Percentiles rank a stretch among this genome's conserved stretches.
Conservation (phyloP, 768 basidiomycete genomes). For the Phanerodontia chrysosporium region DNA sequence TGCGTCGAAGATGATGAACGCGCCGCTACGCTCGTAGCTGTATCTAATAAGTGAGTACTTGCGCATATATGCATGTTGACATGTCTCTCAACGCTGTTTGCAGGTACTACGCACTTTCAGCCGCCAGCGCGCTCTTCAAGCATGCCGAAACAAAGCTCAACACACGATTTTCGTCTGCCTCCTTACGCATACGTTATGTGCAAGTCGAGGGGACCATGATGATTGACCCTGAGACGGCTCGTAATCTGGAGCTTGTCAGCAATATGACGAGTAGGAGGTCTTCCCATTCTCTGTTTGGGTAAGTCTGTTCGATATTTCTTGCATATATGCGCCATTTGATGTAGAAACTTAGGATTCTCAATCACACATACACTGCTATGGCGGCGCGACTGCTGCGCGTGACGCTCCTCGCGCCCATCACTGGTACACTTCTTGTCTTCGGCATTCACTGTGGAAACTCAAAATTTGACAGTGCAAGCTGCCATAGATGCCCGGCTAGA, state of each 20-base stretch:
- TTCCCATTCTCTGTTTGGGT: conserved; percentile 79
- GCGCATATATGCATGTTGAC: conserved; percentile 2
- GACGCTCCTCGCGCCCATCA: conserved; percentile 79
- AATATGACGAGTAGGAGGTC: conserved; percentile 70
- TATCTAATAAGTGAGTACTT: conserved; percentile 70
- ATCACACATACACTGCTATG: conserved; percentile 90
- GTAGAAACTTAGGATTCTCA: conserved; percentile 50
- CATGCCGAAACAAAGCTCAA: conserved; percentile 69
- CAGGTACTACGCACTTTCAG: conserved; percentile 88
- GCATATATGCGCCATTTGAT: neutral
- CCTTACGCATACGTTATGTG: conserved; percentile 70
- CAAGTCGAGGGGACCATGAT: conserved; percentile 91
- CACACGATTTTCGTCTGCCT: conserved; percentile 62
- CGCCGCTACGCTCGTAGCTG: conserved; percentile 73
- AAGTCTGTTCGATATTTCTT: neutral
- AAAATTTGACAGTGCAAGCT: conserved; percentile 50
- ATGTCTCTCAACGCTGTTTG: neutral
- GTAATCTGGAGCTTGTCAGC: conserved; percentile 83
- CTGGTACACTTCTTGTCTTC: conserved; percentile 46
- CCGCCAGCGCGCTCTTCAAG: conserved; percentile 84
- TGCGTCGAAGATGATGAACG: conserved; percentile 80
- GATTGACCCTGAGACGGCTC: conserved; percentile 86
- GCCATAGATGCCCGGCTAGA: conserved; percentile 81
- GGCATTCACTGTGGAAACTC: too few relatives aligned
- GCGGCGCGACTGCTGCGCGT: conserved; percentile 74